Evolutionary conservation across 345 rosid genomes (phyloP).

Genomic region (Lepidium africanum): DNA sequence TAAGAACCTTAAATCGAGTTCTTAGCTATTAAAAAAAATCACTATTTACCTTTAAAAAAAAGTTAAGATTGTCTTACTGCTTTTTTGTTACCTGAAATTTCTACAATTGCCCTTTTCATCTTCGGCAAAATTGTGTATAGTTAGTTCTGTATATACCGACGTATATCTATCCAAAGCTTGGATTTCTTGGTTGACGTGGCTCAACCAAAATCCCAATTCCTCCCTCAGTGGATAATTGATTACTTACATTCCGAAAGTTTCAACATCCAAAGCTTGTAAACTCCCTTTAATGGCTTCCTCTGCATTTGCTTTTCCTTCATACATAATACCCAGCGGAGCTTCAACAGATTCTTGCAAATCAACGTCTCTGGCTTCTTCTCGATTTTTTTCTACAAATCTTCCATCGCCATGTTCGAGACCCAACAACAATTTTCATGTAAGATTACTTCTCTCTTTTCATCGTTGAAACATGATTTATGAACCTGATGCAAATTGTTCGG

Average conservation of each 20-base stretch:
- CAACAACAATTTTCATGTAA: slow-evolving; percentile 26
- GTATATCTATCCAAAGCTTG: slow-evolving; percentile 6
- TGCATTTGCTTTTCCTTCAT: slow-evolving; percentile 59
- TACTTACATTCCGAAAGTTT: background rate
- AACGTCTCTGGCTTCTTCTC: slow-evolving; percentile 33
- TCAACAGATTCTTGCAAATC: slow-evolving; percentile 35
- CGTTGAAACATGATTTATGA: background rate
- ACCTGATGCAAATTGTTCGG: background rate
- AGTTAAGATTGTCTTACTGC: no score
- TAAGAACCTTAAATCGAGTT: no score
- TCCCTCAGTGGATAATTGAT: background rate
- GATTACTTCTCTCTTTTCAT: slow-evolving; percentile 4
- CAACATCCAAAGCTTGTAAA: background rate
- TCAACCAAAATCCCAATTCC: slow-evolving; percentile 10
- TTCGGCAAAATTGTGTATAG: no score
- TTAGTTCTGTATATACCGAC: background rate
- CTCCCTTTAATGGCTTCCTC: slow-evolving; percentile 10
- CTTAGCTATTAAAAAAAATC: no score
- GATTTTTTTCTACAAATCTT: slow-evolving; percentile 37
- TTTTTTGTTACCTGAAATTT: no score
- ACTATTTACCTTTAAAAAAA: no score
- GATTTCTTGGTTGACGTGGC: slow-evolving; percentile 17
- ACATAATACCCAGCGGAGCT: slow-evolving; percentile 21
- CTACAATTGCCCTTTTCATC: no score
- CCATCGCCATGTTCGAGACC: slow-evolving; percentile 27